Evolutionary conservation across 75 land plant species (phyloP).

Genomic region (Isoetes taiwanensis): DNA sequence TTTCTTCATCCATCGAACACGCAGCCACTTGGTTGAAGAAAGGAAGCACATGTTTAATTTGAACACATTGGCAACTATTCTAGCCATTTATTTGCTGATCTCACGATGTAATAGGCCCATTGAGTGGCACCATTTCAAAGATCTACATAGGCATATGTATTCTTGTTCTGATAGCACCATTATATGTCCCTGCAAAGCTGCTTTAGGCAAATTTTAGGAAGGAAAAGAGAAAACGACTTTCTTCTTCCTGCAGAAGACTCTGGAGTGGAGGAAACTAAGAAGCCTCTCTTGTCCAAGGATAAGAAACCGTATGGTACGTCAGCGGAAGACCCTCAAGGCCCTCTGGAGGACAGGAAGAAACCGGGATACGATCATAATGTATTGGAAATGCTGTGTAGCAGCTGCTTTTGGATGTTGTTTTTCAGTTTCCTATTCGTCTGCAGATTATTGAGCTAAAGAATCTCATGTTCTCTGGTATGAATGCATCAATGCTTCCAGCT

Average conservation of each 20-base stretch:
- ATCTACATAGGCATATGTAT: constrained; percentile 30
- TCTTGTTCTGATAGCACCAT: constrained; percentile 43
- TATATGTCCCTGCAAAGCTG: constrained; percentile 33
- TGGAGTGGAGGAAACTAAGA: neutral
- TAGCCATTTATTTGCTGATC: constrained; percentile 56
- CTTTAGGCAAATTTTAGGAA: no score
- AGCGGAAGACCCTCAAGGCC: neutral
- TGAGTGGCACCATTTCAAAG: constrained; percentile 16
- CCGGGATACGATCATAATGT: constrained; percentile 72
- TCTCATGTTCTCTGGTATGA: no score
- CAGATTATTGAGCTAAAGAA: no score
- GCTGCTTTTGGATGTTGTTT: constrained; percentile 93
- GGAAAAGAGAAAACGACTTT: no score
- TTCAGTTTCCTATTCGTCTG: constrained; percentile 54
- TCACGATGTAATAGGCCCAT: constrained; percentile 31
- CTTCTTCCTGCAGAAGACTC: constrained; percentile 3
- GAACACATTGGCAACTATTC: constrained; percentile 44
- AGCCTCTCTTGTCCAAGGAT: neutral
- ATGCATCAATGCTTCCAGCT: no score
- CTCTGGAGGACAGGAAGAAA: constrained; percentile 10
- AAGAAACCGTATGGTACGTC: constrained; percentile 11
- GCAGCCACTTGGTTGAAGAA: constrained; percentile 34
- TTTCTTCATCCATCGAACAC: constrained; percentile 48
- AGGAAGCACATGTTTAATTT: constrained; percentile 31
- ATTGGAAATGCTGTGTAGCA: constrained; percentile 37